phyloP scores from a whole-genome alignment of 352 stramenopile species.

The Globisporangium nunn region DNA sequence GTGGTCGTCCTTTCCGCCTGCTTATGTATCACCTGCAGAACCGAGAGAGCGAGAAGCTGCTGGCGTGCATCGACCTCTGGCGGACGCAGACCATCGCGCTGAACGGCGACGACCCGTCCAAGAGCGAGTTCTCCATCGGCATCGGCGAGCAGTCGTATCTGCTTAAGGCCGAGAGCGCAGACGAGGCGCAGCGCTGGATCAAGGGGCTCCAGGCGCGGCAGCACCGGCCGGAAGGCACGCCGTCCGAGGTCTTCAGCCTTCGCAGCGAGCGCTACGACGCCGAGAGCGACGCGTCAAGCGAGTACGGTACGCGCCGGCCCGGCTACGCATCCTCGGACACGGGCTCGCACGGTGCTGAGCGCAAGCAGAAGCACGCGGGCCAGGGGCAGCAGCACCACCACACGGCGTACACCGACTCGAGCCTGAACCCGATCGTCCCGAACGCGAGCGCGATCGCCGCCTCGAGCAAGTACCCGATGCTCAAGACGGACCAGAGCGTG shows the following conservation, averaged over 20 bases:
- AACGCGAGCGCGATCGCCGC: constrained; percentile 62
- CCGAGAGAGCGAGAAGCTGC: constrained; percentile 78
- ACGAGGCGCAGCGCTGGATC: constrained; percentile 57
- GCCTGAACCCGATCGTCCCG: constrained; percentile 55
- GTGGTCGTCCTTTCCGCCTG: neutral
- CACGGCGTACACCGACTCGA: constrained; percentile 47
- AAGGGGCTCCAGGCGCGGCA: constrained; percentile 65
- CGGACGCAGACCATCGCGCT: constrained; percentile 78
- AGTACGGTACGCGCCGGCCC: constrained; percentile 45
- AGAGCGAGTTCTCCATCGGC: constrained; percentile 78
- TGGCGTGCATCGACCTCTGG: constrained; percentile 87
- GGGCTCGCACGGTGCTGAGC: constrained; percentile 36
- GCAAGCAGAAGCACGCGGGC: constrained; percentile 15
- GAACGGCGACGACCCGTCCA: constrained; percentile 38
- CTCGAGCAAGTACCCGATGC: constrained; percentile 57
- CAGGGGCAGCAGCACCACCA: constrained; percentile 17
- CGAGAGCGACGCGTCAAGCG: constrained; percentile 79
- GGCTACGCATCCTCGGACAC: constrained; percentile 59
- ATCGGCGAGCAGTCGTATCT: constrained; percentile 85
- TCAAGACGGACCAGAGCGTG: constrained; percentile 70
- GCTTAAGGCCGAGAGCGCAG: constrained; percentile 67
- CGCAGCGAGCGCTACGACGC: constrained; percentile 76
- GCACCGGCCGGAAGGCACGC: constrained; percentile 56
- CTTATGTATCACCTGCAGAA: constrained; percentile 24
- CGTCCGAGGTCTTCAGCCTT: constrained; percentile 77